Conservation (phyloP, 208 protist species). For the Leishmania arabica region DNA sequence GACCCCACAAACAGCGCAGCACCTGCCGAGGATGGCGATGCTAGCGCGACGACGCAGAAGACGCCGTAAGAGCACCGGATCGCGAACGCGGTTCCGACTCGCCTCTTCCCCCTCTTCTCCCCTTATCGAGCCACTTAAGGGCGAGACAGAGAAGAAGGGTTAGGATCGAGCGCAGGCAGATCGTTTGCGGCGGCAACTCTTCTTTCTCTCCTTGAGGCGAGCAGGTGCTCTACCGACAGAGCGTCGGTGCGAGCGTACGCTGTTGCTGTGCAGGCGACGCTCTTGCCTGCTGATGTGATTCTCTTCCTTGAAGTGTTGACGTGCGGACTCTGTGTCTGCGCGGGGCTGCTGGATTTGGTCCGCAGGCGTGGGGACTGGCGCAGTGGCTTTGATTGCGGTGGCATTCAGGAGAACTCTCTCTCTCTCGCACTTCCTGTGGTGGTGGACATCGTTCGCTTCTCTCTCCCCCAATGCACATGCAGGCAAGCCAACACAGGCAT, state of each 20-base stretch:
- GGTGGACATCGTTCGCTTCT: background rate
- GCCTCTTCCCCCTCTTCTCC: background rate
- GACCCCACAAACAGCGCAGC: background rate
- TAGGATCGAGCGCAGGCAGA: background rate
- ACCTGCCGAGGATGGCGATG: background rate
- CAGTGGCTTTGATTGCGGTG: background rate
- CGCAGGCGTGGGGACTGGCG: background rate
- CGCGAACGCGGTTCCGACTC: no score
- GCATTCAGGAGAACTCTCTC: background rate
- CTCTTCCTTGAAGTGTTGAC: background rate
- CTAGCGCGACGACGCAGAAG: background rate
- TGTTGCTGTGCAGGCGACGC: background rate
- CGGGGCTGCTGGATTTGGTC: background rate
- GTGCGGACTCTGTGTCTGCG: background rate
- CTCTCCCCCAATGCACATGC: background rate
- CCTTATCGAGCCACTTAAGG: background rate
- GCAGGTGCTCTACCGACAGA: background rate
- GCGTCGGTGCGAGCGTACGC: constrained; percentile 3
- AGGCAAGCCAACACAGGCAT: background rate
- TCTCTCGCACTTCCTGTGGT: background rate
- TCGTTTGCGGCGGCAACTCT: background rate
- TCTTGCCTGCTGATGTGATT: constrained; percentile 7
- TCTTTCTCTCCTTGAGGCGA: background rate
- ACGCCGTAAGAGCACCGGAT: background rate
- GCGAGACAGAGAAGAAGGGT: background rate